phyloP scores from a whole-genome alignment of 305 asterid species.

The Plantago rigida region DNA sequence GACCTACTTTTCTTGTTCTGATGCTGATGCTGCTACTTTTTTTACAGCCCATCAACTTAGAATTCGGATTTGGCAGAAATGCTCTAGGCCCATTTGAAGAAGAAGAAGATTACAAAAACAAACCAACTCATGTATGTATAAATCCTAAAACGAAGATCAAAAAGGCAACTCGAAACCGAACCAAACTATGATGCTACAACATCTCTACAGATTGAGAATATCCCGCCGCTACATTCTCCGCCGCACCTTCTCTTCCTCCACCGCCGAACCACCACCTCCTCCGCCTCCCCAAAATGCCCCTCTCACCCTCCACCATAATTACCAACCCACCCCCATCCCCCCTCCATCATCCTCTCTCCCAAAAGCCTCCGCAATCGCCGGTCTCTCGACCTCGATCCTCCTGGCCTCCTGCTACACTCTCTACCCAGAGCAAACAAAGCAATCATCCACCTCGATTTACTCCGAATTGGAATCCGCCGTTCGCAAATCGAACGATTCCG shows the following conservation, averaged over 20 bases:
- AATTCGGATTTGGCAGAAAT: constrained; percentile 21
- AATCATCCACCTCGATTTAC: constrained; percentile 25
- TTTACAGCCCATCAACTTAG: constrained; percentile 30
- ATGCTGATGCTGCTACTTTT: constrained; percentile 38
- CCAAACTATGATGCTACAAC: too few relatives aligned
- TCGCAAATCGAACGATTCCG: constrained; percentile 50
- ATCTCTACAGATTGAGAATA: constrained; percentile 29
- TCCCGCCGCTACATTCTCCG: constrained; percentile 41
- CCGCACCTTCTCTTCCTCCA: constrained; percentile 41
- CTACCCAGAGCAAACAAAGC: constrained; percentile 17
- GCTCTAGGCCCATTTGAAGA: background rate
- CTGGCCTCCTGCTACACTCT: constrained; percentile 37
- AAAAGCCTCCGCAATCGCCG: constrained; percentile 35
- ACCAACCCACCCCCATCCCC: constrained; percentile 27
- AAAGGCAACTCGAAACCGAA: too few relatives aligned
- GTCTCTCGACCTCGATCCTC: constrained; percentile 46
- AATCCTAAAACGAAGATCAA: too few relatives aligned
- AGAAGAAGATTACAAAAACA: too few relatives aligned
- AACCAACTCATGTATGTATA: too few relatives aligned
- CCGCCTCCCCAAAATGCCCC: constrained; percentile 29
- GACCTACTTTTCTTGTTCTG: constrained; percentile 32
- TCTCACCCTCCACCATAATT: constrained; percentile 6
- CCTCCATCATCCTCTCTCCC: constrained; percentile 28
- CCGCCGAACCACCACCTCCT: constrained; percentile 28
- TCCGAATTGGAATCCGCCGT: constrained; percentile 46